Evolutionary conservation across 2,329 filamentous ascomycete species (phyloP).

Genomic region (Pseudogymnoascus sp.): DNA sequence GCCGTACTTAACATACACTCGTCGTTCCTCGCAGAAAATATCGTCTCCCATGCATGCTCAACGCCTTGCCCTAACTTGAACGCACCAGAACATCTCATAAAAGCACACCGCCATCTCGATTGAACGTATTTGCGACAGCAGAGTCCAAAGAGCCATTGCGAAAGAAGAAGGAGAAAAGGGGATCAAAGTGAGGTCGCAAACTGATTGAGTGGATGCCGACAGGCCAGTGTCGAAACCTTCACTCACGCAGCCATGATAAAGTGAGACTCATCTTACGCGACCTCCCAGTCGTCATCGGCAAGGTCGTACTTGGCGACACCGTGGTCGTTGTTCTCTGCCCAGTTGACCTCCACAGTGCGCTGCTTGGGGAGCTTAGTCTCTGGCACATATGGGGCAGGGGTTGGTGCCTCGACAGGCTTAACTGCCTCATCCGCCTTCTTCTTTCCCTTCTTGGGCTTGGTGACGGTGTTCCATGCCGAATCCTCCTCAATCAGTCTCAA

Average conservation of each 20-base stretch:
- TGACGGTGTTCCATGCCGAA: conserved; percentile 52
- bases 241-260: background rate
- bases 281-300: conserved; percentile 8
- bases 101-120: background rate
- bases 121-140: background rate
- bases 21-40: background rate
- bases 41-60: conserved; percentile 3
- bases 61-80: conserved; percentile 6
- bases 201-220: background rate
- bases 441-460: conserved; percentile 39
- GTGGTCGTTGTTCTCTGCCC: conserved; percentile 1
- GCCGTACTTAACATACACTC: background rate
- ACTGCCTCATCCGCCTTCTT: conserved; percentile 17
- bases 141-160: background rate
- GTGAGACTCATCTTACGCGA: conserved; percentile 7
- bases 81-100: conserved; percentile 1
- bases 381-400: background rate
- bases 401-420: conserved; percentile 6
- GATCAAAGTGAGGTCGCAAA: background rate
- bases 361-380: background rate
- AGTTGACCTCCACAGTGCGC: background rate
- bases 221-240: background rate
- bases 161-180: background rate
- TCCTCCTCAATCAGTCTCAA: conserved; percentile 47
- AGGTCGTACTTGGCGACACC: conserved; percentile 2